Conservation (phyloP, 2,329 filamentous ascomycete genomes). For the Ophiostoma piceae region DNA sequence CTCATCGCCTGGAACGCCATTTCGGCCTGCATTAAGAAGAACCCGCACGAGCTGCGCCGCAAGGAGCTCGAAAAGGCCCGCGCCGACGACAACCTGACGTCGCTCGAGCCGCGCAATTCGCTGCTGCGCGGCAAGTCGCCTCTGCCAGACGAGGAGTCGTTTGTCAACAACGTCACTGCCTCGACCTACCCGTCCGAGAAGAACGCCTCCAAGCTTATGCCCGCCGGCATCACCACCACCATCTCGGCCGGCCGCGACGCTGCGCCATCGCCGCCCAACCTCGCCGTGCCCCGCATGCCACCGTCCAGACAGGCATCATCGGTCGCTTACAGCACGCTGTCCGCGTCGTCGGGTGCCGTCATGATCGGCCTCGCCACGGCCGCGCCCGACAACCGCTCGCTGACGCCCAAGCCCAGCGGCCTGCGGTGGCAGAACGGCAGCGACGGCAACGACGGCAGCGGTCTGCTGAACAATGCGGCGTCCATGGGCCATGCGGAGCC, state of each 20-base stretch:
- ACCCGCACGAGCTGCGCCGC: constrained; percentile 81
- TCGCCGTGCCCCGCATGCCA: constrained; percentile 1
- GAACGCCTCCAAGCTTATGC: not conserved
- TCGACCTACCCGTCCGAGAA: not conserved
- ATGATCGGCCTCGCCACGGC: constrained; percentile 5
- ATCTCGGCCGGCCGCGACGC: not conserved
- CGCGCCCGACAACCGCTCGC: not conserved
- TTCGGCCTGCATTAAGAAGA: constrained; percentile 74
- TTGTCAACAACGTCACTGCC: not conserved
- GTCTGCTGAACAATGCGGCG: not conserved
- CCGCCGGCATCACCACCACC: not conserved
- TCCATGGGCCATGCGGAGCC: not conserved
- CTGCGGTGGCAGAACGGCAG: not conserved
- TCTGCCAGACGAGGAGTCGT: not conserved
- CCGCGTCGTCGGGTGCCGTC: constrained; percentile 1
- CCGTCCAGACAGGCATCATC: constrained; percentile 5
- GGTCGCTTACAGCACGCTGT: constrained; percentile 2
- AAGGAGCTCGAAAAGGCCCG: constrained; percentile 76
- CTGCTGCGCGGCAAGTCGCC: constrained; percentile 48
- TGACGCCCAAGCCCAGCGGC: not conserved
- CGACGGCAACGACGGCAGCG: not conserved
- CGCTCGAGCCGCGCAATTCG: constrained; percentile 80
- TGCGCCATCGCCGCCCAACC: not conserved
- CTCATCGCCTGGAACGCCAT: constrained; percentile 86
- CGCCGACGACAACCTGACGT: constrained; percentile 76